phyloP scores from a whole-genome alignment of 495 filamentous ascomycete species.

The Durotheca rogersii region DNA sequence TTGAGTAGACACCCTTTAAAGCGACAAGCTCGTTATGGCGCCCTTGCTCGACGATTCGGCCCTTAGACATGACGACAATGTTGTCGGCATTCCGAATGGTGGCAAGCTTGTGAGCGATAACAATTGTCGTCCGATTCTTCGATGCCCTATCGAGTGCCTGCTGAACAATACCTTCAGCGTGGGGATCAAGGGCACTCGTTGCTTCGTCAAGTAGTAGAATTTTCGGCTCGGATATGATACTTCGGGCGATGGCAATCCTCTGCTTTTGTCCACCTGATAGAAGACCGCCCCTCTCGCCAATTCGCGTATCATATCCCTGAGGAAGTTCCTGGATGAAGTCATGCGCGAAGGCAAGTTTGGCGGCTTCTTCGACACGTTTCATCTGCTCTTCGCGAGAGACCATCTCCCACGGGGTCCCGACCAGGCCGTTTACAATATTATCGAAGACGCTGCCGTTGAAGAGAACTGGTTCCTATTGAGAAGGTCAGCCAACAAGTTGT shows the following conservation, averaged over 20 bases:
- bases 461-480: no score
- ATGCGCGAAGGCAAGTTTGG: slow-evolving; percentile 45
- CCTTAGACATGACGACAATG: slow-evolving; percentile 60
- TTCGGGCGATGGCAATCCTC: slow-evolving; percentile 60
- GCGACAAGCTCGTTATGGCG: slow-evolving; percentile 45
- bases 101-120: slow-evolving; percentile 68
- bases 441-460: no score
- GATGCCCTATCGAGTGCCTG: slow-evolving; percentile 50
- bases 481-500: no score
- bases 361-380: no score
- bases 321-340: slow-evolving; percentile 44
- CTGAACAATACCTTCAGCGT: slow-evolving; percentile 56
- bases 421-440: no score
- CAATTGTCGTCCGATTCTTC: slow-evolving; percentile 63
- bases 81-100: slow-evolving; percentile 65
- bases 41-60: slow-evolving; percentile 58
- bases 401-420: no score
- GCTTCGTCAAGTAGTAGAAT: slow-evolving; percentile 59
- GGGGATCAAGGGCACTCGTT: slow-evolving; percentile 54
- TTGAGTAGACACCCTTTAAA: slow-evolving; percentile 45
- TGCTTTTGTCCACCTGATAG: slow-evolving; percentile 63
- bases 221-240: slow-evolving; percentile 48
- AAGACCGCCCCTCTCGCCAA: slow-evolving; percentile 50
- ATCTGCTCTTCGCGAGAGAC: no score
- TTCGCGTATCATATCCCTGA: slow-evolving; percentile 48